Evolutionary conservation across 176 grass and related monocot genomes (phyloP).

Genomic region (Eleusine indica): DNA sequence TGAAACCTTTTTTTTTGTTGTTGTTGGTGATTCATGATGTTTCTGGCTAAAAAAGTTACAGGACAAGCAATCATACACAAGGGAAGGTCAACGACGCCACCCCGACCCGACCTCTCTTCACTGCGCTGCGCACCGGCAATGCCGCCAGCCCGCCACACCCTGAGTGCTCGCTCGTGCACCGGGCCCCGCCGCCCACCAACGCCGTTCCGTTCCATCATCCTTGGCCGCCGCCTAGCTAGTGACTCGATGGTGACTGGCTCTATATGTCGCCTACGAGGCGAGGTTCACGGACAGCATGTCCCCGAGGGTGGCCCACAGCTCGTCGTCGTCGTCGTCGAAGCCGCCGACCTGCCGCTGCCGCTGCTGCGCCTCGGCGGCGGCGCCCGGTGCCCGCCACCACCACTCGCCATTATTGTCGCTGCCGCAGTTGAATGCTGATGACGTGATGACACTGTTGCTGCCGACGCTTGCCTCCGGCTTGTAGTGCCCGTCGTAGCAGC

Average conservation of each 20-base stretch:
- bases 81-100: constrained; percentile 58
- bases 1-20: not conserved
- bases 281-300: constrained; percentile 66
- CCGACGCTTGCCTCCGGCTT: not conserved
- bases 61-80: constrained; percentile 39
- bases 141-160: constrained; percentile 14
- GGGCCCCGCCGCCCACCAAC: constrained; percentile 47
- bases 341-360: constrained; percentile 41
- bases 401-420: constrained; percentile 68
- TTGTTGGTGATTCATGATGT: constrained; percentile 35
- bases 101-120: constrained; percentile 33
- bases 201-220: constrained; percentile 26
- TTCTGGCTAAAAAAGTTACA: constrained; percentile 48
- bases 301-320: constrained; percentile 68
- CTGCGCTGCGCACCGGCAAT: constrained; percentile 28
- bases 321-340: constrained; percentile 60
- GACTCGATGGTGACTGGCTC: not conserved
- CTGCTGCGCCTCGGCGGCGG: constrained; percentile 7
- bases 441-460: constrained; percentile 5
- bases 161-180: constrained; percentile 24
- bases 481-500: constrained; percentile 31
- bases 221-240: not conserved
- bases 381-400: constrained; percentile 52
- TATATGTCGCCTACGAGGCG: constrained; percentile 28
- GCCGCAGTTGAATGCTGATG: constrained; percentile 10